phyloP scores from a whole-genome alignment of 2,329 filamentous ascomycete species.

The Cladosporium sp. region DNA sequence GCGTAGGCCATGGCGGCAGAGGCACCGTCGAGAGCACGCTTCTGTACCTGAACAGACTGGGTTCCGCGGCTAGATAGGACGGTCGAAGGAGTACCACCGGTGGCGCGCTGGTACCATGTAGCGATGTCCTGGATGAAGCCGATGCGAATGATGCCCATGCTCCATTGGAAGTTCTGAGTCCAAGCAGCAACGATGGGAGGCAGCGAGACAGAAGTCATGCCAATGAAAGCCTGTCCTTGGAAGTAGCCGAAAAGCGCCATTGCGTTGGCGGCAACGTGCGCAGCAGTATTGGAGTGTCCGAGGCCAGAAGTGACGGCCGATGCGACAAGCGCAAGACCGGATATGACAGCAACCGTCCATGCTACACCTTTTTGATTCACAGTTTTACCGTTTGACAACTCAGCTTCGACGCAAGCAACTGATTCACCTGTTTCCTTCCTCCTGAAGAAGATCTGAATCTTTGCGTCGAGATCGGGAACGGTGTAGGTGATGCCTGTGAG shows the following conservation, averaged over 20 bases:
- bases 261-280: conserved; percentile 89
- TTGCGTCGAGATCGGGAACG: conserved; percentile 86
- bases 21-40: conserved; percentile 49
- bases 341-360: conserved; percentile 84
- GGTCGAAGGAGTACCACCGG: conserved; percentile 77
- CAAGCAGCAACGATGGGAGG: conserved; percentile 86
- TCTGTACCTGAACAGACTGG: conserved; percentile 81
- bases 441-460: conserved; percentile 77
- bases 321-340: conserved; percentile 74
- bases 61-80: conserved; percentile 69
- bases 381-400: conserved; percentile 85
- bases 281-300: conserved; percentile 88
- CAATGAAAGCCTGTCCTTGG: conserved; percentile 88
- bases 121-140: conserved; percentile 83
- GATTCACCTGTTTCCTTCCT: conserved; percentile 58
- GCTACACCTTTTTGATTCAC: conserved; percentile 85
- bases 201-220: conserved; percentile 73
- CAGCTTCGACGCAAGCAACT: conserved; percentile 82
- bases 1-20: conserved; percentile 53
- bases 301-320: conserved; percentile 86
- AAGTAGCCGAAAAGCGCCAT: conserved; percentile 94
- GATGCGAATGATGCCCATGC: conserved; percentile 88
- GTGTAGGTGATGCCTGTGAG: conserved; percentile 69
- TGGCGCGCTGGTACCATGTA: conserved; percentile 94
- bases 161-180: conserved; percentile 98